phyloP scores from a whole-genome alignment of 352 stramenopile genomes.

The Ophiocytium majus region DNA sequence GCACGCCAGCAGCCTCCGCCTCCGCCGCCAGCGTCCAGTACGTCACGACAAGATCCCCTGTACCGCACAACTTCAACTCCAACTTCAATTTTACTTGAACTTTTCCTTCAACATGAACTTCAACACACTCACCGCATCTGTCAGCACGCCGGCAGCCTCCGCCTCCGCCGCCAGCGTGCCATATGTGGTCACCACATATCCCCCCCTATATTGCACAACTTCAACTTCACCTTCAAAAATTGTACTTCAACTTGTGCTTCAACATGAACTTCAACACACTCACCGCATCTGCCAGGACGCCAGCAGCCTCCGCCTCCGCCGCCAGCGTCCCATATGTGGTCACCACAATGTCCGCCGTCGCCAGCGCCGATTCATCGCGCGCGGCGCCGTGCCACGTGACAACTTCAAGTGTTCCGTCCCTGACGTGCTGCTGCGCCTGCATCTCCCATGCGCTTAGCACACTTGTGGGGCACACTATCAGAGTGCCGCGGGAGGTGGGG shows the following conservation, averaged over 20 bases:
- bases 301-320: conserved; percentile 27
- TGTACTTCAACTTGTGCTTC: background rate
- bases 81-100: too few relatives aligned
- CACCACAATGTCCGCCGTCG: conserved; percentile 21
- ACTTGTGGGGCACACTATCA: conserved; percentile 64
- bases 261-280: background rate
- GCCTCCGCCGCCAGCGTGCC: conserved; percentile 42
- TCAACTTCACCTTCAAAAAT: background rate
- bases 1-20: too few relatives aligned
- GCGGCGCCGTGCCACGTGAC: background rate
- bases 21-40: too few relatives aligned
- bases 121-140: background rate
- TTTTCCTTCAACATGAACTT: too few relatives aligned
- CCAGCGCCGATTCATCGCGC: background rate
- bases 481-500: conserved; percentile 47
- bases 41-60: too few relatives aligned
- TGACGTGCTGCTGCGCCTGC: conserved; percentile 55
- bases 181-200: conserved; percentile 50
- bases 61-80: too few relatives aligned
- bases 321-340: conserved; percentile 48
- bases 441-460: conserved; percentile 63
- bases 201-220: too few relatives aligned
- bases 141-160: conserved; percentile 12
- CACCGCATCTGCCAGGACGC: background rate
- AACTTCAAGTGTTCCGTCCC: conserved; percentile 55